Conservation (phyloP, 768 basidiomycete species). For the Agaricus subrufescens region DNA sequence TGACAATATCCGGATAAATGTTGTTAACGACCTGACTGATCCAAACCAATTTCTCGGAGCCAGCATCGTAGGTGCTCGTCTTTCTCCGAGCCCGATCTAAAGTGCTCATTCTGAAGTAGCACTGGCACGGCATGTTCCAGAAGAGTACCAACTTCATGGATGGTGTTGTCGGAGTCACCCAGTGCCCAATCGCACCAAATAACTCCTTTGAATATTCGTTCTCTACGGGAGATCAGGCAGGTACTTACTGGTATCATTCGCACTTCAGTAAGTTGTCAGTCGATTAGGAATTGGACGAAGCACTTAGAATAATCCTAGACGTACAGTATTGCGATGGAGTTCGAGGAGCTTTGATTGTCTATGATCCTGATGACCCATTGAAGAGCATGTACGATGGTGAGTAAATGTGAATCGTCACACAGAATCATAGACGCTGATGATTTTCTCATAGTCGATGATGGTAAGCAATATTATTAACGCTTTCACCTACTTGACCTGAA, state of each 20-base stretch:
- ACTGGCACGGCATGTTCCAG: slow-evolving; percentile 32
- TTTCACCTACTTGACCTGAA: not conserved
- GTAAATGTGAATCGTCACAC: not conserved
- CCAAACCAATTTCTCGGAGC: slow-evolving; percentile 33
- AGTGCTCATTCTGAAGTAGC: slow-evolving; percentile 11
- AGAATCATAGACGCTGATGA: not conserved
- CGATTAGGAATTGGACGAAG: not conserved
- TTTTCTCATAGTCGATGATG: not conserved
- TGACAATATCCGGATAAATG: slow-evolving; percentile 35
- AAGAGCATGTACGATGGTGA: slow-evolving; percentile 22
- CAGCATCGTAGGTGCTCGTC: slow-evolving; percentile 28
- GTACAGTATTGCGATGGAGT: slow-evolving; percentile 23
- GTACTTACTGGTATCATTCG: slow-evolving; percentile 40
- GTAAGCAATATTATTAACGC: not conserved
- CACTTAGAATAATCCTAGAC: not conserved
- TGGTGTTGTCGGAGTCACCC: slow-evolving; percentile 28
- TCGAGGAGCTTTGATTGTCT: slow-evolving; percentile 18
- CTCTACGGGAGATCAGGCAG: slow-evolving; percentile 29
- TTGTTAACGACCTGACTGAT: slow-evolving; percentile 33
- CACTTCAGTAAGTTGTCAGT: slow-evolving; percentile 5
- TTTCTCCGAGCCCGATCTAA: not conserved
- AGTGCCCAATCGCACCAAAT: slow-evolving; percentile 38
- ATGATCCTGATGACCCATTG: slow-evolving; percentile 18
- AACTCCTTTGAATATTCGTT: slow-evolving; percentile 36
- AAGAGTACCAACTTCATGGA: slow-evolving; percentile 27